Conservation (phyloP, 805 yeast genomes). For the Hanseniaspora occidentalis region DNA sequence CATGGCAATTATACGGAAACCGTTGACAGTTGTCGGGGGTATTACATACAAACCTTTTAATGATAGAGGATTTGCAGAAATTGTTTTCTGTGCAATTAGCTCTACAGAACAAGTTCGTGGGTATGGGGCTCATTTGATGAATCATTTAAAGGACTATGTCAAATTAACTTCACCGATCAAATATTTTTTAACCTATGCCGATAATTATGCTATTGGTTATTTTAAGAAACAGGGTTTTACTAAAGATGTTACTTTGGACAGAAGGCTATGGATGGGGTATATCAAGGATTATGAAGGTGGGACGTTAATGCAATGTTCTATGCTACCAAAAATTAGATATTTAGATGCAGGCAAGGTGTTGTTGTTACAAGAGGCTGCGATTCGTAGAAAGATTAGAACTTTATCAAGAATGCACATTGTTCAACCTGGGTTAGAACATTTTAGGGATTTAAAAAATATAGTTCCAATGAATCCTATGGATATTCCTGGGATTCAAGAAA, state of each 20-base stretch:
- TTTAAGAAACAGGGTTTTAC: conserved; percentile 98
- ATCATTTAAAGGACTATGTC: conserved; percentile 92
- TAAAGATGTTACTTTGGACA: conserved; percentile 80
- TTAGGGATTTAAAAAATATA: conserved; percentile 36
- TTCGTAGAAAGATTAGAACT: conserved; percentile 68
- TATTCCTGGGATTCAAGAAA: conserved; percentile 84
- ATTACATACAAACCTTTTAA: conserved; percentile 93
- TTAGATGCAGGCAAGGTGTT: conserved; percentile 79
- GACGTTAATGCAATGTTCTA: conserved; percentile 92
- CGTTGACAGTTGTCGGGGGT: conserved; percentile 94
- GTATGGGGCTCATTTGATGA: conserved; percentile 97
- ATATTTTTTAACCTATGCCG: conserved; percentile 91
- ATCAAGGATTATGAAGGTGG: conserved; percentile 99
- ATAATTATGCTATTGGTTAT: conserved; percentile 96
- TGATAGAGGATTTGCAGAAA: conserved; percentile 85
- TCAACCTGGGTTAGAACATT: conserved; percentile 67
- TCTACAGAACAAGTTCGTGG: conserved; percentile 97
- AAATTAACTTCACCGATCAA: conserved; percentile 73
- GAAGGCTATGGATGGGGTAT: conserved; percentile 92
- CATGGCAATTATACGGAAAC: conserved; percentile 90
- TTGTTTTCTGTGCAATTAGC: conserved; percentile 95
- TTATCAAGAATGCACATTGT: conserved; percentile 71
- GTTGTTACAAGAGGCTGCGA: conserved; percentile 82
- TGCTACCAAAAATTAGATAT: conserved; percentile 82
- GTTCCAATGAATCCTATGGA: conserved; percentile 59